phyloP scores from a whole-genome alignment of 768 basidiomycete species.

The Leucocoprinus sp. region DNA sequence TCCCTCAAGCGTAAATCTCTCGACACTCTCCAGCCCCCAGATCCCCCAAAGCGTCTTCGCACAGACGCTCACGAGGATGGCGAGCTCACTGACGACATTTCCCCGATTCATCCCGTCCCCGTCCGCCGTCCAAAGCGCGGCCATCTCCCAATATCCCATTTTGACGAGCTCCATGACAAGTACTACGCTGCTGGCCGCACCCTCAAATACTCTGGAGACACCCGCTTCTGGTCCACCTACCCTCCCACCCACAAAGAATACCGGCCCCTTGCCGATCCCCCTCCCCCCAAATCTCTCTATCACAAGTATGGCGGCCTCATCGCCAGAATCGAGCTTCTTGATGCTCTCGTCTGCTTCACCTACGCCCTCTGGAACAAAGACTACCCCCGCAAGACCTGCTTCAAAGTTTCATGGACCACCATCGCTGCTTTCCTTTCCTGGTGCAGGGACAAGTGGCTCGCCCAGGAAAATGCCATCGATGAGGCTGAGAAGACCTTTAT shows the following conservation, averaged over 20 bases:
- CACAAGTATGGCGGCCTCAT: conserved; percentile 70
- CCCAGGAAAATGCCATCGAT: conserved; percentile 36
- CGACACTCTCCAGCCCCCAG: conserved; percentile 28
- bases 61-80: conserved; percentile 48
- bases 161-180: conserved; percentile 56
- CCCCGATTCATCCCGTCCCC: conserved; percentile 35
- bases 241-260: conserved; percentile 57
- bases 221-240: conserved; percentile 70
- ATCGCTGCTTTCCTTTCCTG: conserved; percentile 62
- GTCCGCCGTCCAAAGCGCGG: conserved; percentile 64
- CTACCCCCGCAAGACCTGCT: conserved; percentile 46
- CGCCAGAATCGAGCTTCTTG: conserved; percentile 70
- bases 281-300: conserved; percentile 58
- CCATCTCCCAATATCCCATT: conserved; percentile 36
- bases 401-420: conserved; percentile 56
- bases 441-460: conserved; percentile 64
- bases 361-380: conserved; percentile 81
- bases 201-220: conserved; percentile 81
- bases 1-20: conserved; percentile 46
- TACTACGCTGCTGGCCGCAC: conserved; percentile 63
- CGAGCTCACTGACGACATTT: conserved; percentile 37
- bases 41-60: conserved; percentile 39
- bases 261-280: conserved; percentile 54
- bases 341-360: conserved; percentile 77
- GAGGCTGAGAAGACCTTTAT: conserved; percentile 58